Percentiles rank a stretch among this genome's conserved stretches.
Evolutionary conservation across 805 yeast species (phyloP).

Genomic region (Zygotorulaspora danielsina): DNA sequence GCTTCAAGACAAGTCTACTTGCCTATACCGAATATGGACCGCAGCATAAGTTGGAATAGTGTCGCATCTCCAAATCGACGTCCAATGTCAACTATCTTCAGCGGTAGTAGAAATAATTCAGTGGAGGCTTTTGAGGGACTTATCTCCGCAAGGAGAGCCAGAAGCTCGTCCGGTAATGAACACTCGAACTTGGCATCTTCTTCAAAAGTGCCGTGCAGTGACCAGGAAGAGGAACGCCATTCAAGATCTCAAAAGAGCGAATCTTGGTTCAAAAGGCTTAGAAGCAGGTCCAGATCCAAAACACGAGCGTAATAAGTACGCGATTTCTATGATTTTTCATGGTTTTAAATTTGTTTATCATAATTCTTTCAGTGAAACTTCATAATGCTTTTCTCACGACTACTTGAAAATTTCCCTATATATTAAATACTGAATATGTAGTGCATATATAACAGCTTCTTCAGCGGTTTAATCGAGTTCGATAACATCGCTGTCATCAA

Average conservation of each 20-base stretch:
- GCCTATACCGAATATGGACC: slow-evolving; percentile 19
- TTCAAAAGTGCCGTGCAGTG: neutral
- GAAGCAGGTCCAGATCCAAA: slow-evolving; percentile 37
- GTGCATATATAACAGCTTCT: no score
- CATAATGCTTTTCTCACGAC: no score
- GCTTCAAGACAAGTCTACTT: slow-evolving; percentile 15
- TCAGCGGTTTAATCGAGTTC: slow-evolving; percentile 16
- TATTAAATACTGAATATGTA: no score
- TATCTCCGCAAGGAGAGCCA: neutral
- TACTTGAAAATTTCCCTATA: no score
- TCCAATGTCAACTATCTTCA: slow-evolving; percentile 23
- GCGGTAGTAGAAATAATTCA: slow-evolving; percentile 18
- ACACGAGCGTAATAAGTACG: slow-evolving; percentile 7
- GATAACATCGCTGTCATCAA: slow-evolving; percentile 20
- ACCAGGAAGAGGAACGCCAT: slow-evolving; percentile 16
- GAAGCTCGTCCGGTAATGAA: slow-evolving; percentile 2
- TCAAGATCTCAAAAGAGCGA: slow-evolving; percentile 34
- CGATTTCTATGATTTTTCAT: no score
- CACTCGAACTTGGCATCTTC: neutral
- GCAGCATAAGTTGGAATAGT: slow-evolving; percentile 25
- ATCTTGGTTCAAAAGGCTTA: slow-evolving; percentile 45
- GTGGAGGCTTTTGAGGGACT: slow-evolving; percentile 20
- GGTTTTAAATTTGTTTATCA: no score
- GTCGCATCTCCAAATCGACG: slow-evolving; percentile 20
- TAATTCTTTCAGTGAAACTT: no score